Percentiles rank a stretch among this genome's conserved stretches.
Evolutionary conservation across 495 filamentous ascomycete genomes (phyloP).

Genomic region (Neurospora sp.): DNA sequence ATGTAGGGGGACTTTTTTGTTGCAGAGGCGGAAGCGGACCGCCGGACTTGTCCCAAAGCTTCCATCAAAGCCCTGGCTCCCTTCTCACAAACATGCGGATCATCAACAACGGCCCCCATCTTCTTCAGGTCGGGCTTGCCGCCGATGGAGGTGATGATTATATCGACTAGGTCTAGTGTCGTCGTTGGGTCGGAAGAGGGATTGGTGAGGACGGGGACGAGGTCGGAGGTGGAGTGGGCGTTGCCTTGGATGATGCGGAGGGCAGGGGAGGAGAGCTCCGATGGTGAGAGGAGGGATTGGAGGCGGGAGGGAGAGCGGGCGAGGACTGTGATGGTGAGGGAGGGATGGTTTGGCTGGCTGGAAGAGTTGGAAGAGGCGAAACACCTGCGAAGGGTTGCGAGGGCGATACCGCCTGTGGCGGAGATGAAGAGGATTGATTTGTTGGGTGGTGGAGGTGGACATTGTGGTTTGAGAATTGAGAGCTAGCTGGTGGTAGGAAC

Average conservation of each 20-base stretch:
- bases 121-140: neutral
- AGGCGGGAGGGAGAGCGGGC: neutral
- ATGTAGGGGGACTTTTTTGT: no score
- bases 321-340: neutral
- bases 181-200: no score
- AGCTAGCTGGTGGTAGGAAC: neutral
- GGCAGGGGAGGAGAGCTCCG: neutral
- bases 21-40: no score
- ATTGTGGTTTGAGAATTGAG: neutral
- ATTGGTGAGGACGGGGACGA: neutral
- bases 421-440: neutral
- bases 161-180: neutral
- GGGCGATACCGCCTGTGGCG: neutral
- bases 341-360: no score
- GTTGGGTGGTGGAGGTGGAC: neutral
- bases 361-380: no score
- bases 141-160: neutral
- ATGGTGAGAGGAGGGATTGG: neutral
- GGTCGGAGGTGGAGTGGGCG: neutral
- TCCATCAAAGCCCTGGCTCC: no score
- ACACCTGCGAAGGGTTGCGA: neutral
- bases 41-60: no score
- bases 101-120: neutral
- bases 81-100: neutral
- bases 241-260: neutral